These are phyloP conservation scores for Talaromyces albobiverticillius DNA, from an alignment of 2,329 filamentous ascomycete species.

Conservation along the genomic window DNA sequence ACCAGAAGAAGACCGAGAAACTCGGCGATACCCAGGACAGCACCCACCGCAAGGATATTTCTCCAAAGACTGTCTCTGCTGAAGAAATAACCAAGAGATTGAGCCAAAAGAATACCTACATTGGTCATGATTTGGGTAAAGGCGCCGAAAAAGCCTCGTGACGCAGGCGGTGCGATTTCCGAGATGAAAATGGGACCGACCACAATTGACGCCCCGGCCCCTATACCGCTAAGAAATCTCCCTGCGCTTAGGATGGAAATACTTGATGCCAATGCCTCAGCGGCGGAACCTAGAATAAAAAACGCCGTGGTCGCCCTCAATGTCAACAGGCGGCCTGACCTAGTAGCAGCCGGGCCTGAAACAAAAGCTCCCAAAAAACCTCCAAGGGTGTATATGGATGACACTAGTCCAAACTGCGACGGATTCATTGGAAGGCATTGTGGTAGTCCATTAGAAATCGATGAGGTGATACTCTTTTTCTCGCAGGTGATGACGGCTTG, in stretches of 20 bases:
- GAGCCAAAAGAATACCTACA: constrained; percentile 78
- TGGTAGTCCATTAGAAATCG: constrained; percentile 33
- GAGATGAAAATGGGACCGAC: constrained; percentile 94
- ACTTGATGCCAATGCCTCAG: constrained; percentile 69
- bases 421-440: constrained; percentile 88
- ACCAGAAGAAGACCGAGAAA: constrained; percentile 69
- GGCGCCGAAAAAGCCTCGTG: constrained; percentile 73
- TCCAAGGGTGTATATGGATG: constrained; percentile 87
- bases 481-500: constrained; percentile 90
- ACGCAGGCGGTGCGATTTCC: constrained; percentile 74
- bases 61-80: constrained; percentile 80
- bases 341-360: constrained; percentile 75
- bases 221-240: constrained; percentile 75
- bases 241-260: constrained; percentile 69
- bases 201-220: constrained; percentile 84
- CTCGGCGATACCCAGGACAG: constrained; percentile 66
- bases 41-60: constrained; percentile 72
- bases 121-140: constrained; percentile 94
- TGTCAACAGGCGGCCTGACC: constrained; percentile 68
- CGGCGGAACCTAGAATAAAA: constrained; percentile 70
- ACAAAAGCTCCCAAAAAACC: constrained; percentile 79
- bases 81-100: constrained; percentile 81
- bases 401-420: constrained; percentile 77
- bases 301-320: constrained; percentile 76
- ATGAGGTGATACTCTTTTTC: constrained; percentile 52